Evolutionary conservation across 228 moss, liverwort and hornwort genomes (phyloP), one percentile per base, ranked within the genome.

Genomic region (Sphagnum magellanicum): DNA sequence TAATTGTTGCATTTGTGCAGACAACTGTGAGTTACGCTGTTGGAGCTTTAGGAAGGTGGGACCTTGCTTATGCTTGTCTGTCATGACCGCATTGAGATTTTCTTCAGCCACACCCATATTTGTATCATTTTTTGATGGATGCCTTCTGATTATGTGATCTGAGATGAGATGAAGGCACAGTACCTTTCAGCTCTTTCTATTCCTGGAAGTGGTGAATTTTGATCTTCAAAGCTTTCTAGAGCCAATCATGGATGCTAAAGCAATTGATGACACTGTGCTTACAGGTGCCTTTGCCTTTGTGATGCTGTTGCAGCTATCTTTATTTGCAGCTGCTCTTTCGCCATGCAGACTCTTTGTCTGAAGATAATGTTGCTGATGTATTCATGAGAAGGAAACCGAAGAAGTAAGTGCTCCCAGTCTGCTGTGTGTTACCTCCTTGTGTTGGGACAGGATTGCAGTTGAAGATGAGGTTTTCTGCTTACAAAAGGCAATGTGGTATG

Each of bases 11-110:
- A 5, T 83, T 57, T 73, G 57, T 51, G 49, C 85, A 95, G 94
- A 78, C 85, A 48, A 79, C 89, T n/a, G 57, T 92, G 48, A 98
- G 97, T 69, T 98, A 93, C 64, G 82, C 84, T 10, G 83, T 93
- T 79, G 97, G 97, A 76, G 91, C 97, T 68, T 53, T 87, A 71
- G 88, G 83, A 82, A 92, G 94, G 92, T 92, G 75, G 76, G 77
- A 17, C 67, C 16, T 59, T 60, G 32, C 32, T 32, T 32, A 32
- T 32, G 32, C 32, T 32, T 32, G 32, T 32, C 32, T 32, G 32
- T 32, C 32, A 32, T 32, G 32, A 32, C 32, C 32, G 3, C 32
- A 32, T 32, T 32, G 32, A 32, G 32, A 32, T 32, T 32, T 32
- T 32, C 32, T 32, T 32, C 32, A 32, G 32, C 32, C 32, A 32